phyloP scores from a whole-genome alignment of 139 green algal genomes.

The Auxenochlorella pyrenoidosa region DNA sequence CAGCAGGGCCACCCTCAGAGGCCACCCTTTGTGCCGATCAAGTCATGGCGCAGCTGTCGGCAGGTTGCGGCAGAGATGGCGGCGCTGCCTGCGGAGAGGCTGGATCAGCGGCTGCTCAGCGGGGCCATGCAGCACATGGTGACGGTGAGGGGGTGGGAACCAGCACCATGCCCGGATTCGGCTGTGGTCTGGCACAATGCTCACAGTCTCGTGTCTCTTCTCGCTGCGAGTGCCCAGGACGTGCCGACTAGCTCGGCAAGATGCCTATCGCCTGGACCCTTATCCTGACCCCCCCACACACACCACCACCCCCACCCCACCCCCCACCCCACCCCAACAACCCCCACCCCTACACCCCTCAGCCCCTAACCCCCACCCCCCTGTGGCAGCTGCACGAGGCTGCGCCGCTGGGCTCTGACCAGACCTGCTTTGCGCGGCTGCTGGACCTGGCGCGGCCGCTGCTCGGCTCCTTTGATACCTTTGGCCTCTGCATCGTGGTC shows the following conservation, averaged over 20 bases:
- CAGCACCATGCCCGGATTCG: too few species aligned
- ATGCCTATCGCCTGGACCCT: not conserved
- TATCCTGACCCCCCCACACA: not conserved
- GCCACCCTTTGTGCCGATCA: not conserved
- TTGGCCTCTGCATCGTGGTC: slow-evolving; percentile 10
- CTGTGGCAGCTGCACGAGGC: not conserved
- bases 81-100: not conserved
- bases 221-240: too few species aligned
- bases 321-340: too few species aligned
- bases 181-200: too few species aligned
- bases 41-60: not conserved
- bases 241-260: too few species aligned
- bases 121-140: not conserved
- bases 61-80: not conserved
- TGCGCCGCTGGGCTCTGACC: not conserved
- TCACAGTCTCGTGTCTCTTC: too few species aligned
- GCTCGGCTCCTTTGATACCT: not conserved
- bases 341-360: too few species aligned
- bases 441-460: not conserved
- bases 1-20: not conserved
- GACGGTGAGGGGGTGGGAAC: not conserved
- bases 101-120: slow-evolving; percentile 12
- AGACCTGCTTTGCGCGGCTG: not conserved
- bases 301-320: too few species aligned
- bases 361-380: too few species aligned